These are phyloP conservation scores for Sporothrix euskadiensis DNA, from an alignment of 2,329 filamentous ascomycete genomes.

Conservation along the genomic window DNA sequence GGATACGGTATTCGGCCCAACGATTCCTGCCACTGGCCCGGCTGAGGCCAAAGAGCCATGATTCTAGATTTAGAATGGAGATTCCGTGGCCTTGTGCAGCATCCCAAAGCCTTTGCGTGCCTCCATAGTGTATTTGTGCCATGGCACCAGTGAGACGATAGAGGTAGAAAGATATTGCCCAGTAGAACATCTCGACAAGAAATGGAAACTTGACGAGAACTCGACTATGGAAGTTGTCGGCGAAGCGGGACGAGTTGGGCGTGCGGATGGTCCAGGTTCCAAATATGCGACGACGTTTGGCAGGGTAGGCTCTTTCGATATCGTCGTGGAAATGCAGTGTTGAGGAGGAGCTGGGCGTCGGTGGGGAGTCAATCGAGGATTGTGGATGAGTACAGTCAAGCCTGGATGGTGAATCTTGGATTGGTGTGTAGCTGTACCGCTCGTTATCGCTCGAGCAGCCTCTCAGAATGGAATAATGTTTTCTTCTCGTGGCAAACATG, in stretches of 20 bases:
- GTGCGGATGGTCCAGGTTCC: slow-evolving; percentile 43
- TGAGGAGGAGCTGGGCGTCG: background rate
- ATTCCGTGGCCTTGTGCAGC: slow-evolving; percentile 48
- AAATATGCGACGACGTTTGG: slow-evolving; percentile 32
- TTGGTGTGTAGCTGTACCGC: background rate
- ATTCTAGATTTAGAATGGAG: slow-evolving; percentile 47
- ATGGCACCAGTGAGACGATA: slow-evolving; percentile 60
- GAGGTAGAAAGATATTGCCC: slow-evolving; percentile 65
- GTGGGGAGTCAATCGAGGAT: background rate
- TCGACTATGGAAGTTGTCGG: slow-evolving; percentile 58
- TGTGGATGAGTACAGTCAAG: background rate
- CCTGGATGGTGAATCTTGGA: background rate
- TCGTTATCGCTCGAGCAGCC: background rate
- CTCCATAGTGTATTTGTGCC: slow-evolving; percentile 53
- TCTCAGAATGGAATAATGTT: slow-evolving; percentile 16
- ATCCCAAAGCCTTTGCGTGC: slow-evolving; percentile 48
- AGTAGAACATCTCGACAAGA: slow-evolving; percentile 73
- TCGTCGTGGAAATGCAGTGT: background rate
- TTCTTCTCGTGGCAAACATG: slow-evolving; percentile 26
- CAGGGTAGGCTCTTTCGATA: background rate
- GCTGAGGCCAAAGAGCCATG: slow-evolving; percentile 35
- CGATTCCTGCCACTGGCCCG: slow-evolving; percentile 37
- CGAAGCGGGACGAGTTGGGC: slow-evolving; percentile 60
- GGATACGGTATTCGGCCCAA: slow-evolving; percentile 48
- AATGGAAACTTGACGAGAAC: slow-evolving; percentile 66